Conservation (phyloP, 345 rosid genomes). For the Conringia planisiliqua region DNA sequence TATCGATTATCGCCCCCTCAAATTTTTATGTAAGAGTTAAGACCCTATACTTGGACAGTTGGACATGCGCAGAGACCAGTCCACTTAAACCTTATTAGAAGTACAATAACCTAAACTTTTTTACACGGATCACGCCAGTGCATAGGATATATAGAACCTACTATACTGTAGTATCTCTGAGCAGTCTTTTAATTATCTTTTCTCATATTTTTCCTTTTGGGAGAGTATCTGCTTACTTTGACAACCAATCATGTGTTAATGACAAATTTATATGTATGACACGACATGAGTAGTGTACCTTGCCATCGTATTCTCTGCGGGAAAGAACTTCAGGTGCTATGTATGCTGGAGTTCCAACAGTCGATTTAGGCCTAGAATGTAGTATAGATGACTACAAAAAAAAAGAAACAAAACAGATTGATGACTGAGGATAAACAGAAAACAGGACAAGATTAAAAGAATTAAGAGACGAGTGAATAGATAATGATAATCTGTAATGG, state of each 20-base stretch:
- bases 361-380: slow-evolving; percentile 88
- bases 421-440: background rate
- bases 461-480: background rate
- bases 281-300: slow-evolving; percentile 39
- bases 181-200: background rate
- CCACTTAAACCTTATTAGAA: background rate
- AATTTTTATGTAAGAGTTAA: background rate
- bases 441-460: background rate
- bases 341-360: slow-evolving; percentile 95
- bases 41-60: background rate
- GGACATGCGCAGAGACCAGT: background rate
- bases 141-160: background rate
- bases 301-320: slow-evolving; percentile 77
- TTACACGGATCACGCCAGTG: background rate
- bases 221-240: background rate
- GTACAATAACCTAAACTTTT: background rate
- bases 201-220: background rate
- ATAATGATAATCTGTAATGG: slow-evolving; percentile 19
- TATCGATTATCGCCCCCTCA: background rate
- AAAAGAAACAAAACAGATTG: background rate
- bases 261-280: background rate
- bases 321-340: slow-evolving; percentile 89
- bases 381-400: slow-evolving; percentile 62
- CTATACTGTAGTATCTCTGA: background rate
- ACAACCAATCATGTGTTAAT: background rate